These are phyloP conservation scores for Limnanthes douglasii DNA, from an alignment of 345 rosid species.

Conservation along the genomic window DNA sequence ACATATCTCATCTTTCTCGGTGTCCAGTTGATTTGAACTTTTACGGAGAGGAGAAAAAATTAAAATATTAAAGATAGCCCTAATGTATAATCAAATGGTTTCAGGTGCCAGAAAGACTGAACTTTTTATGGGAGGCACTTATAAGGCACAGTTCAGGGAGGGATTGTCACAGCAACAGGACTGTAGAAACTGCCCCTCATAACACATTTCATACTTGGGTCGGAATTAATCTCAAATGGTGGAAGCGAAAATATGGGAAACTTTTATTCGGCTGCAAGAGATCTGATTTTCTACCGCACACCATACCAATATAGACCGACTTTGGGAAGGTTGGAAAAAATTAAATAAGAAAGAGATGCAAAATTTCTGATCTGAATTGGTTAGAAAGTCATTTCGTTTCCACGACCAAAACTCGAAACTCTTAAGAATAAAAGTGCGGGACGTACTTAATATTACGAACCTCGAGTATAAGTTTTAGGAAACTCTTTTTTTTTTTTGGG, in stretches of 20 bases:
- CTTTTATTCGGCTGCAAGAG: too few species aligned
- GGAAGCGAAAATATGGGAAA: constrained; percentile 12
- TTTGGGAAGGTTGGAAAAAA: constrained; percentile 12
- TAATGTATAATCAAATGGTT: constrained; percentile 5
- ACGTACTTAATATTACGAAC: constrained; percentile 5
- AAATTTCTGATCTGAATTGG: constrained; percentile 3
- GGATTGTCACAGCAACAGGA: not conserved
- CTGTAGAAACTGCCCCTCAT: constrained; percentile 8
- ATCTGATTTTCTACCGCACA: too few species aligned
- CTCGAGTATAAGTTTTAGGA: constrained; percentile 8
- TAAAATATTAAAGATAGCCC: not conserved
- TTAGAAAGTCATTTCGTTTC: constrained; percentile 5
- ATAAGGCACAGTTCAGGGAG: not conserved
- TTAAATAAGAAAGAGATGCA: not conserved
- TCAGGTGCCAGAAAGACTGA: constrained; percentile 4
- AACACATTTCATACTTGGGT: constrained; percentile 8
- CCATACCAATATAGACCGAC: constrained; percentile 12
- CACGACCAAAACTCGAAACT: constrained; percentile 8
- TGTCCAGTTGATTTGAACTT: not conserved
- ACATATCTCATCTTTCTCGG: constrained; percentile 2
- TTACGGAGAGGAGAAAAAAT: not conserved
- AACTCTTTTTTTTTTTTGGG: constrained; percentile 6
- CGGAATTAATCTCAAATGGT: not conserved
- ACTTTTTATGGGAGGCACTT: too few species aligned
- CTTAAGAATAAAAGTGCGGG: constrained; percentile 4